Percentiles rank a stretch among this genome's conserved stretches.
These are phyloP conservation scores for Jaapia argillacea DNA, from an alignment of 768 basidiomycete genomes.

Conservation along the genomic window DNA sequence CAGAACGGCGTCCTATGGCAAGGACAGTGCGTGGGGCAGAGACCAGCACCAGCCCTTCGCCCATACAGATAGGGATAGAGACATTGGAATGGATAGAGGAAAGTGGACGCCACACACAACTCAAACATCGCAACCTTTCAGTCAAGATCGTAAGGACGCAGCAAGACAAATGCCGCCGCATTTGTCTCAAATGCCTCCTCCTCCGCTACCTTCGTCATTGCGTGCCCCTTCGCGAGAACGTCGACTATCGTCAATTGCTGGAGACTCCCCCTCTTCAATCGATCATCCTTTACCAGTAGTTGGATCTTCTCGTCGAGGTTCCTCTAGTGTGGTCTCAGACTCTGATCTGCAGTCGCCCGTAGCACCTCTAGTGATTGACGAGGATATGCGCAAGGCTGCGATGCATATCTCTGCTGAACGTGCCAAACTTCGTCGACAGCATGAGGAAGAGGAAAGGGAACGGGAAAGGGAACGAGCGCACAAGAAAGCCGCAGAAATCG, in stretches of 20 bases:
- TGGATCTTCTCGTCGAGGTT: conserved; percentile 1
- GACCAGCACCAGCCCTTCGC: not conserved
- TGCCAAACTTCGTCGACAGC: conserved; percentile 67
- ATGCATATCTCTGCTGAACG: conserved; percentile 85
- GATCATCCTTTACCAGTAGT: too few species aligned
- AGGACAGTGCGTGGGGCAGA: not conserved
- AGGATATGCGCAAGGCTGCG: conserved; percentile 58
- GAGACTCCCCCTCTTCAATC: too few species aligned
- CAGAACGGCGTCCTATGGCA: not conserved
- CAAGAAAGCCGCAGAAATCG: conserved; percentile 69
- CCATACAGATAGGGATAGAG: not conserved
- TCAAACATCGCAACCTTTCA: not conserved
- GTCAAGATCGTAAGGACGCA: not conserved
- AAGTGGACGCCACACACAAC: not conserved
- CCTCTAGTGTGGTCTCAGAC: conserved; percentile 8
- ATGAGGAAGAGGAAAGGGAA: conserved; percentile 78
- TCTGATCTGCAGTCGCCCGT: conserved; percentile 9
- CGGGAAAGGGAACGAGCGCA: conserved; percentile 73
- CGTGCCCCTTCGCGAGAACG: too few species aligned
- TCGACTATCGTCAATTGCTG: too few species aligned
- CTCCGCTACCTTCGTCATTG: not conserved
- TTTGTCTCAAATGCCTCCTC: not conserved
- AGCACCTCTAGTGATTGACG: conserved; percentile 26
- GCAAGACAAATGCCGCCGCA: not conserved
- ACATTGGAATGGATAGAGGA: not conserved